phyloP scores from a whole-genome alignment of 768 basidiomycete species.

The Gymnopilus junonius region DNA sequence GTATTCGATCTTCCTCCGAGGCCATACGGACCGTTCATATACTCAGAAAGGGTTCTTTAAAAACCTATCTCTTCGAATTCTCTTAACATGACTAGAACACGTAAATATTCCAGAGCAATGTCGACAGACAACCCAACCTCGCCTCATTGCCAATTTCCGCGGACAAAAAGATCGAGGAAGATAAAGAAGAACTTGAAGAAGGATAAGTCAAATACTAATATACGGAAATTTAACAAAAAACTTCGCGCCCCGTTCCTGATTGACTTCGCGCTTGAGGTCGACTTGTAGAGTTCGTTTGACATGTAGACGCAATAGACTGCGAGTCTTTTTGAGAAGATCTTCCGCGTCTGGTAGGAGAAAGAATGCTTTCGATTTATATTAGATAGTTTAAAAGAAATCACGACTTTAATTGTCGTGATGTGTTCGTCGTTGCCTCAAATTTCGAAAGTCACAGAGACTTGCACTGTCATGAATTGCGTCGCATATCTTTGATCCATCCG shows the following conservation, averaged over 20 bases:
- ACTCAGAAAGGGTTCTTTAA: no score
- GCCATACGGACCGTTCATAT: no score
- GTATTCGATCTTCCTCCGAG: not conserved
- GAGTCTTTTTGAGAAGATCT: not conserved
- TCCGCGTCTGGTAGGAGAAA: no score
- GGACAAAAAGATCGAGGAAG: not conserved
- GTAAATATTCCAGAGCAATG: not conserved
- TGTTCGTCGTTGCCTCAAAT: no score
- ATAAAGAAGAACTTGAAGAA: not conserved
- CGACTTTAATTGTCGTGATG: no score
- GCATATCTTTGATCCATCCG: no score
- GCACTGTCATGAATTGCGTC: no score
- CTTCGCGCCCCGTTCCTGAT: not conserved
- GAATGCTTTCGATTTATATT: no score
- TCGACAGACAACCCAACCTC: not conserved
- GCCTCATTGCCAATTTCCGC: not conserved
- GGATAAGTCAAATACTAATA: not conserved
- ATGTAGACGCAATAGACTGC: not conserved
- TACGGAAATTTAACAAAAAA: not conserved
- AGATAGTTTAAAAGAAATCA: no score
- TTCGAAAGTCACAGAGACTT: no score
- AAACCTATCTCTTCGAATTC: not conserved
- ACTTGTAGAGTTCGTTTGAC: not conserved
- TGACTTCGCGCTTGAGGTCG: not conserved
- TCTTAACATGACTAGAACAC: not conserved